Evolutionary conservation across 1,284 basidiomycete genomes (phyloP), one percentile per base, ranked within the genome.

Genomic region (Sporisorium iseilematis-ciliati): DNA sequence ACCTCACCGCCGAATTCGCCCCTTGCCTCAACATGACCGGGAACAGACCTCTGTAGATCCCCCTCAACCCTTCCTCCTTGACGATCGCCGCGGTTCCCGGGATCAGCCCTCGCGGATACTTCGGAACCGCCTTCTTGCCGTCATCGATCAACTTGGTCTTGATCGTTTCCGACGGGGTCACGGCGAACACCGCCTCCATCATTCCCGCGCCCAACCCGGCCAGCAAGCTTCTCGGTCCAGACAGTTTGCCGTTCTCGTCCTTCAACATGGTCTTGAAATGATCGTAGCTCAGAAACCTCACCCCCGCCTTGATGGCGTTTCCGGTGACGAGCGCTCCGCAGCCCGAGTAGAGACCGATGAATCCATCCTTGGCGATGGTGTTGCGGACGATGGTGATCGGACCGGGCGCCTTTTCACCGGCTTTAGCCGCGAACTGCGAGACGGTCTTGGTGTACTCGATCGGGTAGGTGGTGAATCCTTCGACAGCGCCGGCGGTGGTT

Each of bases 101-200:
- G 6, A 94, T 82, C 29, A 97, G 88, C n/a, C 95, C 95, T 45
- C 90, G 90, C 4, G 81, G 81, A 86, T 93, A 98, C 80, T 91
- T 90, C 3, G 95, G 95, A 71, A 90, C 88, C 0, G 92, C 89
- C 21, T 91, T 90, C 85, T 95, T 94, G 5, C 93, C 91, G 80
- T 98, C 96, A 83, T 96, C 95, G 74, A 99, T 96, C 72, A 98
- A 90, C 85, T 98, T 98, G n/a, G 96, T 99, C 94, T 99, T 99
- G 88, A 99, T 97, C 0, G 96, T 98, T 86, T 99, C 96, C 8
- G 93, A 95, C 0, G 96, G 97, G 0, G 96, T 98, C 7, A 98
- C 96, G 1, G 95, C 96, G 65, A 98, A 91, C 26, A 98, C 85
- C 1, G 96, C 95, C 86, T 99, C 96, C 85, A 89, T 92, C 90